Evolutionary conservation across 2,329 filamentous ascomycete species (phyloP).

Genomic region (Colletotrichum limetticola): DNA sequence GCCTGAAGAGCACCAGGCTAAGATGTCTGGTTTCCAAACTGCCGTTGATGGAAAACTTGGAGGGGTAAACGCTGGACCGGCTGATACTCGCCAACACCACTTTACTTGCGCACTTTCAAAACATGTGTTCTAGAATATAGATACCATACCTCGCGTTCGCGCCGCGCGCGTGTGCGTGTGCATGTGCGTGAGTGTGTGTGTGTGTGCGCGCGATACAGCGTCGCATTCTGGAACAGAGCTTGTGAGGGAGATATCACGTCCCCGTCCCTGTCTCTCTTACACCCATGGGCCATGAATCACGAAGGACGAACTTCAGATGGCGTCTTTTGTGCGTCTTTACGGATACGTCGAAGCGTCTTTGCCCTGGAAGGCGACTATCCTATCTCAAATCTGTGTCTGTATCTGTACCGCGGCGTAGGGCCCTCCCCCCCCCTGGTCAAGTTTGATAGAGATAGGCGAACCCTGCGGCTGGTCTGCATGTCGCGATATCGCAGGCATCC

Average conservation of each 20-base stretch:
- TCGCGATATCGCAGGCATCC: background rate
- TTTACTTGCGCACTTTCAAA: background rate
- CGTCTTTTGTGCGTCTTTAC: background rate
- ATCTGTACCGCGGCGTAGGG: background rate
- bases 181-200: too few relatives aligned
- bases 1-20: background rate
- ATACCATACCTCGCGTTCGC: background rate
- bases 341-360: background rate
- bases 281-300: background rate
- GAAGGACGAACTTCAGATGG: background rate
- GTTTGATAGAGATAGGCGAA: background rate
- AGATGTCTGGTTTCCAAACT: background rate
- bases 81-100: background rate
- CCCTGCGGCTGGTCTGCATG: background rate
- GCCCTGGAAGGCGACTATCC: too few relatives aligned
- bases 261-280: background rate
- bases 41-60: background rate
- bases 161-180: background rate
- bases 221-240: background rate
- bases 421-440: too few relatives aligned
- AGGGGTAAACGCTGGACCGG: slow-evolving; percentile 1
- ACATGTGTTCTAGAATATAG: background rate
- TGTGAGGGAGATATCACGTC: background rate
- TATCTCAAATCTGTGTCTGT: background rate
- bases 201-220: background rate